Evolutionary conservation across 257 asterid genomes (phyloP), one percentile per base, ranked within the genome.

Genomic region (Voacanga thouarsii): DNA sequence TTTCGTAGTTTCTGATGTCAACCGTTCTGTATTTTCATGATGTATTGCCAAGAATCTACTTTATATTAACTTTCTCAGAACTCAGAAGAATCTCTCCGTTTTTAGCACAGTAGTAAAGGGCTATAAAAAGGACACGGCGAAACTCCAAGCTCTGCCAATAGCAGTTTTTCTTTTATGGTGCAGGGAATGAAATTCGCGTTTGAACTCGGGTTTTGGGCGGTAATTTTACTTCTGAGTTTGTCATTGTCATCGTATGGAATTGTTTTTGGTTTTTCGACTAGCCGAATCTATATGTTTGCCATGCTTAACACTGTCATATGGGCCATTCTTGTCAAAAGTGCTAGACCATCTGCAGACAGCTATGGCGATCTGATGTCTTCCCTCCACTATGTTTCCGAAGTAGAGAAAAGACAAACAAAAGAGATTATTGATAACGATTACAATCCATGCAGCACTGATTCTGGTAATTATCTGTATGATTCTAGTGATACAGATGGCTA

Each of bases 121-220:
- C 70, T 70, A 69, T 69, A 78, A 71, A 59, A 70, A 26, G 72
- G 50, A 70, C 21, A 49, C 10, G 44, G 33, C 49, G 2, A 39
- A 30, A 16, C 37, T 60, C 67, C 12, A 45, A 57, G 50, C 77
- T 44, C 51, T 30, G 68, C 12, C 26, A 23, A 45, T 26, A 26
- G 14, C 11, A 3, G 30, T 53, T 44, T 47, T 41, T 43, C 9
- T 19, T 51, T 2, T 21, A 70, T 1, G 10, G 28, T 47, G 6
- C 15, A 21, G 76, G 80, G 57, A 24, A 83, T 83, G 86, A 82
- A 75, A 65, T 70, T 81, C 75, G 81, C 60, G 65, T 64, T 75
- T 82, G 47, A 77, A n/a, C 78, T 75, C 63, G 44, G 51, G 59
- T 56, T 61, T 28, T 43, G 77, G 18, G 53, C 61, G 44, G 24